Evolutionary conservation across 192 early-diverging fungal genomes (phyloP), one percentile per base, ranked within the genome.

Genomic region (Haplosporangium gracile): DNA sequence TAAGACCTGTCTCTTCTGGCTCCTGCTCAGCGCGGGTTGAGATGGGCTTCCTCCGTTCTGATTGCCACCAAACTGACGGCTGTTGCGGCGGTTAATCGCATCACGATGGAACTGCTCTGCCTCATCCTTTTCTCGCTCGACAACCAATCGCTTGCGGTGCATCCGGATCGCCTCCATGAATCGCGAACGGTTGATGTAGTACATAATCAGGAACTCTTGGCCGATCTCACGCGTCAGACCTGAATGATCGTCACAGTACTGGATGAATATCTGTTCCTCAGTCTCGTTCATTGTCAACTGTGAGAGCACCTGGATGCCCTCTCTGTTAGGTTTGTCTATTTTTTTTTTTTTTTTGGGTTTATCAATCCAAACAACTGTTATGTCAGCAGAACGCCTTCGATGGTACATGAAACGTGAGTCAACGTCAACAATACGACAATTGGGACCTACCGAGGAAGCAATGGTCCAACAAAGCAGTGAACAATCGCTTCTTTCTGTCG

Each of bases 151-250:
- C 47, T 80, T 73, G 22, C 70, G 78, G 40, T 86, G 84, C 79
- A 86, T 68, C 11, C 84, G 84, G 32, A 86, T 81, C 45, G 84
- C 84, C 32, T 86, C 84, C 75, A 86, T 49, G 42, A 75, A 86
- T 16, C 84, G 78, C 5, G 79, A 80, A 51, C 81, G 84, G 72
- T 78, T 81, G 70, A 86, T 79, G 51, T 81, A 86, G 68, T 81
- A 81, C 75, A 86, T 77, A 39, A 86, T 86, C 39, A 86, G 26
- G 63, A 81, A 86, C 29, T 86, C 84, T 68, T 81, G 84, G 36
- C 73, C 84, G 53, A 86, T 49, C 39, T 80, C 71, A 2, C 79
- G 74, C 32, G 84, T 78, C 70, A 81, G 32, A 5, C 78, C 84
- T 5, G 84, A 78, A 47, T 81, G 75, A n/a, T 39, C 15, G 2